Conservation (phyloP, 2,329 filamentous ascomycete species). For the Cladosporium austrohemisphaericum region DNA sequence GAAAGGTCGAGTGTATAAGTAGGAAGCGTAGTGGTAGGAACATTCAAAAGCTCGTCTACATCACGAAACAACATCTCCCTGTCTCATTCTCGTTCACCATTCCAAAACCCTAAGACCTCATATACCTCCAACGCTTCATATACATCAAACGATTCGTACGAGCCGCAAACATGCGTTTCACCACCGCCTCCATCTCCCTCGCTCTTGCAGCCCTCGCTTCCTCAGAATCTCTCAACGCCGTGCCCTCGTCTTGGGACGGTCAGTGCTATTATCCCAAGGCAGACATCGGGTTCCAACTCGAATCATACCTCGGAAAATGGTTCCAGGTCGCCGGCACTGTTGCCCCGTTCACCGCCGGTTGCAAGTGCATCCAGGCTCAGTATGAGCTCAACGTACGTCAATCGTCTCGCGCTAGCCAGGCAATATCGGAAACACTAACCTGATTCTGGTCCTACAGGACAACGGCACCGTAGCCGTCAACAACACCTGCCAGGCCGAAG, state of each 20-base stretch:
- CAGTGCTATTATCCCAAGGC: slow-evolving; percentile 24
- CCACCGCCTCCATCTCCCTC: not conserved
- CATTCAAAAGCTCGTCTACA: no score
- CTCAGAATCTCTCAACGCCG: slow-evolving; percentile 10
- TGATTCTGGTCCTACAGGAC: slow-evolving; percentile 15
- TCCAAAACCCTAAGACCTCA: no score
- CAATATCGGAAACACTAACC: not conserved
- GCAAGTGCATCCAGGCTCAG: slow-evolving; percentile 22
- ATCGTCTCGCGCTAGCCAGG: no score
- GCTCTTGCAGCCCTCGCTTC: slow-evolving; percentile 6
- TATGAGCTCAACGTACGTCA: slow-evolving; percentile 20
- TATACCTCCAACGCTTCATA: not conserved
- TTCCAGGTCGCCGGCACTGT: slow-evolving; percentile 23
- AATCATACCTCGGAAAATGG: slow-evolving; percentile 23
- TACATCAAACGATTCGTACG: not conserved
- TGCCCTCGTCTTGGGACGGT: slow-evolving; percentile 20
- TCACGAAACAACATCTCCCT: no score
- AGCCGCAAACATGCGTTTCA: slow-evolving; percentile 7
- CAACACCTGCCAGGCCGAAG: slow-evolving; percentile 20
- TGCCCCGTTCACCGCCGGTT: slow-evolving; percentile 20
- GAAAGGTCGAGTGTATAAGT: no score
- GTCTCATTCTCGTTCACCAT: no score
- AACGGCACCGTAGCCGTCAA: slow-evolving; percentile 23
- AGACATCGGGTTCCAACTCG: slow-evolving; percentile 19
- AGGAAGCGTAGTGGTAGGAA: no score